These are phyloP conservation scores for Hypoxylon sp. DNA, from an alignment of 2,329 filamentous ascomycete genomes.

Conservation along the genomic window DNA sequence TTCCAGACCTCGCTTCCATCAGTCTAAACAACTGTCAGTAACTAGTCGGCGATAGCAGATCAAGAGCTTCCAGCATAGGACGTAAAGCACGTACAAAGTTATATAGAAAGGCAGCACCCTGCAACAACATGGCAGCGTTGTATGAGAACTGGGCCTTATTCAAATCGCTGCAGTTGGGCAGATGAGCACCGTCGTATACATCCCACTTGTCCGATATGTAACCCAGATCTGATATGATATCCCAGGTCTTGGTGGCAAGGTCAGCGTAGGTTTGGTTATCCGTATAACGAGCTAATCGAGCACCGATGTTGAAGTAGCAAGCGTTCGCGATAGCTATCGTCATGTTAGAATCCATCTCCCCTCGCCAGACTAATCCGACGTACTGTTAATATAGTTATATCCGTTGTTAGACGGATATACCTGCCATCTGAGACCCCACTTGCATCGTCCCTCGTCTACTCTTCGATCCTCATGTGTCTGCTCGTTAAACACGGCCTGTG, in stretches of 20 bases:
- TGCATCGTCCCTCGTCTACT: slow-evolving; percentile 61
- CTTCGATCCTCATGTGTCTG: slow-evolving; percentile 69
- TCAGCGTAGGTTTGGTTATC: slow-evolving; percentile 70
- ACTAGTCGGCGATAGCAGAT: background rate
- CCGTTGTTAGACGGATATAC: slow-evolving; percentile 77
- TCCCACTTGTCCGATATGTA: slow-evolving; percentile 70
- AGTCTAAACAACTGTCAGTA: slow-evolving; percentile 52
- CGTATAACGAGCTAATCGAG: slow-evolving; percentile 77
- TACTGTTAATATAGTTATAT: slow-evolving; percentile 78
- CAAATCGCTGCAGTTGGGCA: slow-evolving; percentile 67
- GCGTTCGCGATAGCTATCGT: slow-evolving; percentile 65
- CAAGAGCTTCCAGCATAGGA: slow-evolving; percentile 41
- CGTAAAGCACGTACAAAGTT: slow-evolving; percentile 67
- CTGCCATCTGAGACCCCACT: slow-evolving; percentile 79
- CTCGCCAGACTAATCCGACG: slow-evolving; percentile 27
- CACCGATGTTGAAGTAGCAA: slow-evolving; percentile 70
- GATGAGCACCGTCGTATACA: slow-evolving; percentile 71
- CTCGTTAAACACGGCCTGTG: slow-evolving; percentile 74
- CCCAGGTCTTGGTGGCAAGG: slow-evolving; percentile 68
- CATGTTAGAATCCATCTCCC: slow-evolving; percentile 15
- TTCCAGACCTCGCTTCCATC: slow-evolving; percentile 64
- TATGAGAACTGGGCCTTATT: slow-evolving; percentile 73
- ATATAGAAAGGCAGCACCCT: slow-evolving; percentile 74
- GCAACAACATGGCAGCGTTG: slow-evolving; percentile 68
- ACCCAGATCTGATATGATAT: slow-evolving; percentile 64